Evolutionary conservation across 208 protist species (phyloP).

Genomic region (Novymonas esmeraldas): DNA sequence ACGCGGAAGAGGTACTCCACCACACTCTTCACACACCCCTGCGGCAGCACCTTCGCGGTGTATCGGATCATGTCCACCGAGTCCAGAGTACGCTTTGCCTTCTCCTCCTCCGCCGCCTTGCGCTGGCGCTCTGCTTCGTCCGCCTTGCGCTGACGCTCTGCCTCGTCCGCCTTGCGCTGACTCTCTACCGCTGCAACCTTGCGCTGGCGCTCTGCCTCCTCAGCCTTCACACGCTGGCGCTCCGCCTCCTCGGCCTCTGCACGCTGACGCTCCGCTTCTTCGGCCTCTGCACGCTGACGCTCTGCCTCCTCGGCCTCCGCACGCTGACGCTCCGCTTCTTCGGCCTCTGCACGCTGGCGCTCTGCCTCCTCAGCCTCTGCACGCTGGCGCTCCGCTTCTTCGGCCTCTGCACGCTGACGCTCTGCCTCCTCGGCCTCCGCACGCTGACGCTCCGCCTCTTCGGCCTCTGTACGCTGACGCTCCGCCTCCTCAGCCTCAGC

Average conservation of each 20-base stretch:
- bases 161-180: background rate
- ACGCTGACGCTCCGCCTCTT: background rate
- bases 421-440: background rate
- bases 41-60: constrained; percentile 26
- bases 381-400: constrained; percentile 6
- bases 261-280: constrained; percentile 7
- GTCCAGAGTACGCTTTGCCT: constrained; percentile 20
- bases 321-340: background rate
- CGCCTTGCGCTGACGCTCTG: background rate
- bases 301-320: constrained; percentile 10
- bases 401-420: background rate
- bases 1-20: constrained; percentile 44
- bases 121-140: constrained; percentile 5
- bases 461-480: background rate
- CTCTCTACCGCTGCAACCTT: constrained; percentile 9
- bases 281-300: background rate
- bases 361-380: constrained; percentile 9
- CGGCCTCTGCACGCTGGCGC: background rate
- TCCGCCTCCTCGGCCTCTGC: constrained; percentile 17
- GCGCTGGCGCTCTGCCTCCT: constrained; percentile 3
- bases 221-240: background rate
- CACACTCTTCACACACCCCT: constrained; percentile 31
- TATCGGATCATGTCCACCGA: constrained; percentile 24
- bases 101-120: constrained; percentile 9
- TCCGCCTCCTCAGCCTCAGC: background rate